These are phyloP conservation scores for Lipomyces sp. DNA, from an alignment of 805 yeast species.

Conservation along the genomic window DNA sequence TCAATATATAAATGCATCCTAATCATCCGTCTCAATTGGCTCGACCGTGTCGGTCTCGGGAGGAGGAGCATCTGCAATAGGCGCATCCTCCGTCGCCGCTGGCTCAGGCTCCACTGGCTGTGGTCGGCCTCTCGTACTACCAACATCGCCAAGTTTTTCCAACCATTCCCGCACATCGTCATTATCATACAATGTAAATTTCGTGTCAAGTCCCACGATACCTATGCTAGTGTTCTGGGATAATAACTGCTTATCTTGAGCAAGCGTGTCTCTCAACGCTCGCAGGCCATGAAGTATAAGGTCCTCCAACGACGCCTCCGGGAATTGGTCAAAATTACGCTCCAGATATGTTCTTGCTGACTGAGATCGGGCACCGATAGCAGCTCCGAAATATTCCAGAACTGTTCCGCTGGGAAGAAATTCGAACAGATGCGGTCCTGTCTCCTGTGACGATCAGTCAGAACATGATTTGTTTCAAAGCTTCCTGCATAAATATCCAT, in stretches of 20 bases:
- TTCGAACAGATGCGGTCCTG: constrained; percentile 92
- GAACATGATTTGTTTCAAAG: not conserved
- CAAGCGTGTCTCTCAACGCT: constrained; percentile 90
- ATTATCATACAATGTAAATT: constrained; percentile 81
- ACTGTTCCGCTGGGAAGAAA: constrained; percentile 96
- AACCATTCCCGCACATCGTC: constrained; percentile 86
- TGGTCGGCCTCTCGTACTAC: constrained; percentile 32
- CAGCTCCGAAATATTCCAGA: constrained; percentile 87
- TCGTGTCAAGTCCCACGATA: constrained; percentile 80
- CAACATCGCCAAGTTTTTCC: constrained; percentile 58
- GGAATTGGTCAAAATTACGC: constrained; percentile 73
- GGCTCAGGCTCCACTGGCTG: constrained; percentile 18
- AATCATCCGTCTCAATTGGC: constrained; percentile 35
- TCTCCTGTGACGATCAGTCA: constrained; percentile 50
- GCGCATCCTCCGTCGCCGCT: constrained; percentile 15
- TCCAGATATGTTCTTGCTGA: constrained; percentile 97
- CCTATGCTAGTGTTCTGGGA: constrained; percentile 86
- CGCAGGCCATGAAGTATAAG: constrained; percentile 83
- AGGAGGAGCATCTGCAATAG: constrained; percentile 24
- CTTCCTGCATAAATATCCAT: constrained; percentile 4
- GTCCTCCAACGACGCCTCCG: constrained; percentile 66
- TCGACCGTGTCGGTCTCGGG: constrained; percentile 21
- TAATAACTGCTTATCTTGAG: constrained; percentile 91
- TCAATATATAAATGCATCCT: not conserved
- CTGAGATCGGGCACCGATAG: constrained; percentile 98